Conservation (phyloP, 2,329 filamentous ascomycete genomes). For the Aspergillus aculeatinus region DNA sequence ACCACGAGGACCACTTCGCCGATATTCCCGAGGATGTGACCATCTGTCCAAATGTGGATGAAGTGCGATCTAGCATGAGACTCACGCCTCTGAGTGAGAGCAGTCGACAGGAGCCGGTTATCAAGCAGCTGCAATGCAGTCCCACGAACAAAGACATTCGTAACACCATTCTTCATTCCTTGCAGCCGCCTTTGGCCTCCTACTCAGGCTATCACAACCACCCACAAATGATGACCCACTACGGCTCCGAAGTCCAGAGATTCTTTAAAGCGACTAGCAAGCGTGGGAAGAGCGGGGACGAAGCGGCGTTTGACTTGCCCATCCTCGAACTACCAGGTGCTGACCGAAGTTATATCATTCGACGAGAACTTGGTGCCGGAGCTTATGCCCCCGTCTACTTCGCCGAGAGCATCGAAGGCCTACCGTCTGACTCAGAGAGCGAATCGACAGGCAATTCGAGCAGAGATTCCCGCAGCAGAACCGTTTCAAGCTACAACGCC, state of each 20-base stretch:
- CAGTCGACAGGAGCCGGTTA: conserved; percentile 59
- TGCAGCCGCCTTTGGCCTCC: conserved; percentile 69
- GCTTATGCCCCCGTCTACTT: conserved; percentile 96
- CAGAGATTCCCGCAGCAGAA: conserved; percentile 48
- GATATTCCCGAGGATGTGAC: conserved; percentile 34
- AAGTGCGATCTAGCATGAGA: conserved; percentile 27
- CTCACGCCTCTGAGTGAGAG: conserved; percentile 21
- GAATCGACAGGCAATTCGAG: conserved; percentile 47
- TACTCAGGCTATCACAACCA: conserved; percentile 82
- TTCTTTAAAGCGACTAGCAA: conserved; percentile 68
- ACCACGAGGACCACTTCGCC: conserved; percentile 46
- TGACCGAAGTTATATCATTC: conserved; percentile 70
- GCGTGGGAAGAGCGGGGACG: conserved; percentile 50
- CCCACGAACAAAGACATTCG: conserved; percentile 78
- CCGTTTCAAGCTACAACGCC: conserved; percentile 18
- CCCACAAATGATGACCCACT: conserved; percentile 61
- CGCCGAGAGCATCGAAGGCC: conserved; percentile 67
- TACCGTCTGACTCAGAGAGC: conserved; percentile 36
- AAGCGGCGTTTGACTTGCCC: conserved; percentile 62
- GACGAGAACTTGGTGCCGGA: conserved; percentile 83
- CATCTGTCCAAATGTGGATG: conserved; percentile 41
- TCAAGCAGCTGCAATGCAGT: conserved; percentile 82
- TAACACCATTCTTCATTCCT: conserved; percentile 69
- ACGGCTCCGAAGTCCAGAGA: conserved; percentile 74
- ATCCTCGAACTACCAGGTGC: conserved; percentile 67